These are phyloP conservation scores for Ramichloridium luteum DNA, from an alignment of 2,329 filamentous ascomycete genomes.

Conservation along the genomic window DNA sequence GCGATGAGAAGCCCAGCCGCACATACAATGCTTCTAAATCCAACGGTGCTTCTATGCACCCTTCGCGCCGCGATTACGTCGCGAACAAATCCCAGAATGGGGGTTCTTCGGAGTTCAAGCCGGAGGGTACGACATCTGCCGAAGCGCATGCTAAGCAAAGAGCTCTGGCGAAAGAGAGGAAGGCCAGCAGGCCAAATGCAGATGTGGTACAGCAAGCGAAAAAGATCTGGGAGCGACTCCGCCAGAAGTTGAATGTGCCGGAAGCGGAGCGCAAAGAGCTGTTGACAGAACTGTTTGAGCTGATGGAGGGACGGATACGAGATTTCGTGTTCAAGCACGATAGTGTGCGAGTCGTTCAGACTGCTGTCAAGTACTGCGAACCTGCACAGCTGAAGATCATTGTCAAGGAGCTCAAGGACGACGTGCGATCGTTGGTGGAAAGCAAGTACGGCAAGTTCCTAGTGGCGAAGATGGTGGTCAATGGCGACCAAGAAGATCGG, in stretches of 20 bases:
- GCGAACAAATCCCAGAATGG: conserved; percentile 10
- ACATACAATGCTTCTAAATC: conserved; percentile 5
- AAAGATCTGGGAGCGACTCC: conserved; percentile 91
- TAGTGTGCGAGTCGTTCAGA: conserved; percentile 90
- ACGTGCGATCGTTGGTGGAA: conserved; percentile 75
- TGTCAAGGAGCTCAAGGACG: conserved; percentile 71
- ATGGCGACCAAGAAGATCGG: conserved; percentile 74
- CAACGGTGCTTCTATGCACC: conserved; percentile 5
- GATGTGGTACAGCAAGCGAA: conserved; percentile 81
- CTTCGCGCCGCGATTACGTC: conserved; percentile 4
- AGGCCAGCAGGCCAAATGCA: conserved; percentile 82
- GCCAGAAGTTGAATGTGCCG: conserved; percentile 85
- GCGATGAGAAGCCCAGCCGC: conserved; percentile 2
- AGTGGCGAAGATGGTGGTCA: conserved; percentile 89
- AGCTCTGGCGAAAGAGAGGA: conserved; percentile 74
- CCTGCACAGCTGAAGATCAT: conserved; percentile 75
- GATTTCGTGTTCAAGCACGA: conserved; percentile 99
- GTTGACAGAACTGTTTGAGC: conserved; percentile 77
- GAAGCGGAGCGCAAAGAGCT: conserved; percentile 78
- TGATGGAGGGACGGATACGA: conserved; percentile 81
- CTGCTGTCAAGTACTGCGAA: conserved; percentile 89
- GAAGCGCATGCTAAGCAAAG: conserved; percentile 93
- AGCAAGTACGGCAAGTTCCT: conserved; percentile 96
- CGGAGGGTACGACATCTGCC: conserved; percentile 52
- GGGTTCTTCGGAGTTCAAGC: conserved; percentile 24